phyloP scores from a whole-genome alignment of 169 alveolate genomes.

The Eimeria brunetti region DNA sequence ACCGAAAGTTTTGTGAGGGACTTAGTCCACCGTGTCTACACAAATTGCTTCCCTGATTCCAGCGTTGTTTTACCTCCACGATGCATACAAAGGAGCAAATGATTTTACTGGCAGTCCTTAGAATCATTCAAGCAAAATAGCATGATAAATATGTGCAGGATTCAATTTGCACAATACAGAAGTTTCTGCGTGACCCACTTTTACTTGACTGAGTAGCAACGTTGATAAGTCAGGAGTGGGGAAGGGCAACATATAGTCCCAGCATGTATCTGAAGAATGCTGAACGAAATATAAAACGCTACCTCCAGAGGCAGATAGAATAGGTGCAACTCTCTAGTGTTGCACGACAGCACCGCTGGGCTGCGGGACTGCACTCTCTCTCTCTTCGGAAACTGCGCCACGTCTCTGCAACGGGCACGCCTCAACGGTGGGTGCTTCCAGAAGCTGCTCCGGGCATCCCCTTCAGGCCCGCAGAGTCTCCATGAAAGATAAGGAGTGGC shows the following conservation, averaged over 20 bases:
- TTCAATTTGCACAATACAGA: too few relatives aligned
- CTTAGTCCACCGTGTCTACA: too few relatives aligned
- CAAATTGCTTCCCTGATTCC: background rate
- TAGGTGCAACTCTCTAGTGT: background rate
- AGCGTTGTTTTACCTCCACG: background rate
- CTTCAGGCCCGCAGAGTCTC: background rate
- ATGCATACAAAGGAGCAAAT: background rate
- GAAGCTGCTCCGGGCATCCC: background rate
- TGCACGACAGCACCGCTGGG: background rate
- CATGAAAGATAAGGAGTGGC: too few relatives aligned
- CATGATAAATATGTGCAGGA: background rate
- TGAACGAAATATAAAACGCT: background rate
- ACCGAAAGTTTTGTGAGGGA: background rate
- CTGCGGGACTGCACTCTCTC: background rate
- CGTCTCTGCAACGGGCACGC: background rate
- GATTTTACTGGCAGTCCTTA: background rate
- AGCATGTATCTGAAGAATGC: background rate
- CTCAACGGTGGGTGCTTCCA: background rate
- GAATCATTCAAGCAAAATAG: background rate
- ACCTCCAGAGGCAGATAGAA: background rate
- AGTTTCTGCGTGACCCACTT: background rate
- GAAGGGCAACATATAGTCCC: background rate
- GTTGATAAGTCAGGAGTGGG: background rate
- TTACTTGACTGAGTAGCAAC: background rate
- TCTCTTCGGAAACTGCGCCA: background rate